Evolutionary conservation across 768 basidiomycete genomes (phyloP).

Genomic region (Strobilomyces dryophilus): DNA sequence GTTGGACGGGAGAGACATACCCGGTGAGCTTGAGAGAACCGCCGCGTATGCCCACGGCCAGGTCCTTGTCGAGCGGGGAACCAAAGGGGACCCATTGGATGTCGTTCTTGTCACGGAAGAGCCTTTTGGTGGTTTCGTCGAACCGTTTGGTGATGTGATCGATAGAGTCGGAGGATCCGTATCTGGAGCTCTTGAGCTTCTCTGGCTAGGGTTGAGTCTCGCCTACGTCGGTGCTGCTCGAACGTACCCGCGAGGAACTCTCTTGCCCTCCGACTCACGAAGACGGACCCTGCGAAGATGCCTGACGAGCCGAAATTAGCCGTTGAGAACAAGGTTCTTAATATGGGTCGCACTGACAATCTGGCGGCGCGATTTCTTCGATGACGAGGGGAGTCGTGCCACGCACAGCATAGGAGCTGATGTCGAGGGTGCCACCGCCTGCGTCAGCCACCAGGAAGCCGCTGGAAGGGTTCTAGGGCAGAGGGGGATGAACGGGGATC

Average conservation of each 20-base stretch:
- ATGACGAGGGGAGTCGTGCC: constrained; percentile 68
- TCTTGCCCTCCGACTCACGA: constrained; percentile 71
- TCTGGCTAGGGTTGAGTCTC: constrained; percentile 37
- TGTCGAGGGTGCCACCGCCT: constrained; percentile 77
- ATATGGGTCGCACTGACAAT: constrained; percentile 46
- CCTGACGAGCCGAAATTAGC: constrained; percentile 37
- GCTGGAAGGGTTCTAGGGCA: constrained; percentile 59
- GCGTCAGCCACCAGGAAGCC: constrained; percentile 81
- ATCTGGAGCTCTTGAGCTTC: constrained; percentile 69
- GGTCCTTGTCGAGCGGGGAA: constrained; percentile 73
- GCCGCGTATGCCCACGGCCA: constrained; percentile 60
- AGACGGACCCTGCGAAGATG: constrained; percentile 79
- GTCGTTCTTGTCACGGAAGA: constrained; percentile 67
- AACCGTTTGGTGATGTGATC: constrained; percentile 80
- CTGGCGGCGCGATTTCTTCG: constrained; percentile 80
- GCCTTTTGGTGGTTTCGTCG: constrained; percentile 77
- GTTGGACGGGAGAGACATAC: constrained; percentile 35
- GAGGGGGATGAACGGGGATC: constrained; percentile 3
- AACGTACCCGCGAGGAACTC: constrained; percentile 63
- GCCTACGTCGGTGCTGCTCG: not conserved
- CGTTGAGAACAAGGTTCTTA: not conserved
- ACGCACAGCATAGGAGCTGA: constrained; percentile 74
- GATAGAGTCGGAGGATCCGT: constrained; percentile 64
- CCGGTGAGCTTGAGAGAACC: constrained; percentile 72
- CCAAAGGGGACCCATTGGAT: constrained; percentile 74